Percentiles rank a stretch among this genome's conserved stretches.
Evolutionary conservation across 2,329 filamentous ascomycete species (phyloP).

Genomic region (Aspergillus terreus): DNA sequence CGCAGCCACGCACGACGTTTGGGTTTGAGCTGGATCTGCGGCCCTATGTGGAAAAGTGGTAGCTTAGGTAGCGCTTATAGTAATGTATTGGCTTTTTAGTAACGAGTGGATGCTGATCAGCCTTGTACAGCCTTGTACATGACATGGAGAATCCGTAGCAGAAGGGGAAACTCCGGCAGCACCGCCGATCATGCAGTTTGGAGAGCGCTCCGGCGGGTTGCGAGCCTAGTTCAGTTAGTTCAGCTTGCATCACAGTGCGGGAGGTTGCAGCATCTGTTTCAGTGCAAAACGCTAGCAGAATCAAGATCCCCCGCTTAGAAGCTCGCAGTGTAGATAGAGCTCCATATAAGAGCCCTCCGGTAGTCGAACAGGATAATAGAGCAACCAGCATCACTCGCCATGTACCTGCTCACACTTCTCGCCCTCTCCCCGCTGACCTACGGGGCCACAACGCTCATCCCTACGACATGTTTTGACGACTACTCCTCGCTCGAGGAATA

Average conservation of each 20-base stretch:
- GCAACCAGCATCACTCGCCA: neutral
- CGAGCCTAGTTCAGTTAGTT: neutral
- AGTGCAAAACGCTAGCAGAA: neutral
- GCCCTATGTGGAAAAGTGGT: slow-evolving; percentile 82
- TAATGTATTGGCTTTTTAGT: neutral
- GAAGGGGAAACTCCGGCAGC: neutral
- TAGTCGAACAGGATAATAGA: too few species aligned
- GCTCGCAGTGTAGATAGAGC: too few species aligned
- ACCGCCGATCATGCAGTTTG: neutral
- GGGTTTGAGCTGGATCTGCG: slow-evolving; percentile 78
- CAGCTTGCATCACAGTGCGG: too few species aligned
- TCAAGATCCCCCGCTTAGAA: too few species aligned
- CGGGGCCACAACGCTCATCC: slow-evolving; percentile 18
- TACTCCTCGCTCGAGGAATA: slow-evolving; percentile 33
- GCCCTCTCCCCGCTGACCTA: slow-evolving; percentile 5
- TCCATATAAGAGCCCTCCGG: too few species aligned
- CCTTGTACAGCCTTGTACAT: neutral
- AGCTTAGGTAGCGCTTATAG: slow-evolving; percentile 16
- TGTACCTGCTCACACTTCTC: slow-evolving; percentile 2
- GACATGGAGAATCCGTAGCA: neutral
- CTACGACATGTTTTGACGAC: slow-evolving; percentile 27
- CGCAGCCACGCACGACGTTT: slow-evolving; percentile 73
- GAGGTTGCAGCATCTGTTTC: neutral
- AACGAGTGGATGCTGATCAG: neutral
- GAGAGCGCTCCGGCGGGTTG: neutral